Evolutionary conservation across 1,139 yeast genomes (phyloP).

Genomic region (Protomyces macrosporus): DNA sequence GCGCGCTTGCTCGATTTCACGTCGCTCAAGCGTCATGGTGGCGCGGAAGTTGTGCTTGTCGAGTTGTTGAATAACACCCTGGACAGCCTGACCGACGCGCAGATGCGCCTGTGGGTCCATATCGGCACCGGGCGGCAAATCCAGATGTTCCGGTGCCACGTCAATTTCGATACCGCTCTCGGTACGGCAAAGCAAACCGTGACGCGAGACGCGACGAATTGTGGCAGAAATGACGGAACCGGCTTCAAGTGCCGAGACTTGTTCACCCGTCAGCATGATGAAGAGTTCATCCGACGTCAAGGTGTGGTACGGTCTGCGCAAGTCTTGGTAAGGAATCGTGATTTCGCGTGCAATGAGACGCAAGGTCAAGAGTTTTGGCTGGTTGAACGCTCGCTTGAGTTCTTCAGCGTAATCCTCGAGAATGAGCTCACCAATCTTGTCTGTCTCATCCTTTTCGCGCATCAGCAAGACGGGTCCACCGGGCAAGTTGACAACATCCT

Average conservation of each 20-base stretch:
- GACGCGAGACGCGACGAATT: slow-evolving; percentile 50
- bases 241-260: slow-evolving; percentile 57
- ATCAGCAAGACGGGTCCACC: slow-evolving; percentile 75
- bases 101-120: slow-evolving; percentile 14
- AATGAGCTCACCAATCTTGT: slow-evolving; percentile 78
- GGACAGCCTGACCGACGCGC: slow-evolving; percentile 73
- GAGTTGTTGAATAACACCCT: slow-evolving; percentile 67
- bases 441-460: slow-evolving; percentile 64
- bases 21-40: slow-evolving; percentile 62
- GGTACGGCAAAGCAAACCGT: slow-evolving; percentile 56
- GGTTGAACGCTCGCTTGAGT: slow-evolving; percentile 68
- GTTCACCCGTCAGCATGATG: slow-evolving; percentile 85
- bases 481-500: slow-evolving; percentile 67
- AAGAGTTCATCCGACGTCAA: slow-evolving; percentile 69
- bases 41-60: slow-evolving; percentile 71
- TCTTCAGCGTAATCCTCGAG: slow-evolving; percentile 93
- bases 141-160: slow-evolving; percentile 56
- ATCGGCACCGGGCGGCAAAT: slow-evolving; percentile 6
- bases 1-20: slow-evolving; percentile 50
- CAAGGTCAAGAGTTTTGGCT: slow-evolving; percentile 72
- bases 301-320: slow-evolving; percentile 65
- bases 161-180: slow-evolving; percentile 73
- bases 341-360: slow-evolving; percentile 86
- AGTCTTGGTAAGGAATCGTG: slow-evolving; percentile 79
- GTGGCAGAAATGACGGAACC: slow-evolving; percentile 78